Conservation (phyloP, 495 filamentous ascomycete genomes). For the Aspergillus homomorphus region DNA sequence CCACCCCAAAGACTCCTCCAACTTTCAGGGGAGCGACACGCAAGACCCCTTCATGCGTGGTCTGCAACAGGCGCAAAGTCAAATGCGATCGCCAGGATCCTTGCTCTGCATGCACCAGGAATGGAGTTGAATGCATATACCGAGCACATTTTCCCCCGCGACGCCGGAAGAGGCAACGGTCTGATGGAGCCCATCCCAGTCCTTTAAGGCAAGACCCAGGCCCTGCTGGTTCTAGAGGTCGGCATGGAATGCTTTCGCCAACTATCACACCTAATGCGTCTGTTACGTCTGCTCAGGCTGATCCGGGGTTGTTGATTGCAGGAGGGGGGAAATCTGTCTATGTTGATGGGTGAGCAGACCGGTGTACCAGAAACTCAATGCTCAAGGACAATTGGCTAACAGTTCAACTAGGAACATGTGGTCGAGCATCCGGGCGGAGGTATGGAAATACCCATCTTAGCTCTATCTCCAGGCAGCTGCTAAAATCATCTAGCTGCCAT, state of each 20-base stretch:
- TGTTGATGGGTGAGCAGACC: constrained; percentile 40
- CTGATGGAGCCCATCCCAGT: not conserved
- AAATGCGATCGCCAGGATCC: constrained; percentile 63
- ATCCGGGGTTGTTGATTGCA: constrained; percentile 33
- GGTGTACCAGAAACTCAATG: not conserved
- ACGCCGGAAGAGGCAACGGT: constrained; percentile 54
- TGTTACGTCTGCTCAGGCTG: constrained; percentile 17
- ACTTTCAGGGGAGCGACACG: not conserved
- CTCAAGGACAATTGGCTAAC: not conserved
- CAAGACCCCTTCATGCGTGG: constrained; percentile 54
- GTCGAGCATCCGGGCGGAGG: constrained; percentile 52
- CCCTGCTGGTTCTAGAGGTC: not conserved
- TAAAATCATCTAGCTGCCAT: constrained; percentile 39
- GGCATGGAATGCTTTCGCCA: not conserved
- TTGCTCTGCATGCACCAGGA: constrained; percentile 64
- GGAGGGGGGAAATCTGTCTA: constrained; percentile 44
- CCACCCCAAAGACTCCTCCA: not conserved
- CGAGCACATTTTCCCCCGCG: constrained; percentile 57
- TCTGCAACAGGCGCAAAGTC: constrained; percentile 66
- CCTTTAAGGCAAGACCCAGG: not conserved
- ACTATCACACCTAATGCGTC: not conserved
- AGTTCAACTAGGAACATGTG: constrained; percentile 40
- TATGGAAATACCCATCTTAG: constrained; percentile 16
- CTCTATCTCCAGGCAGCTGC: not conserved
- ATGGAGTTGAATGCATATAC: constrained; percentile 55